Conservation (phyloP, 208 protist species). For the Angomonas desouzai region DNA sequence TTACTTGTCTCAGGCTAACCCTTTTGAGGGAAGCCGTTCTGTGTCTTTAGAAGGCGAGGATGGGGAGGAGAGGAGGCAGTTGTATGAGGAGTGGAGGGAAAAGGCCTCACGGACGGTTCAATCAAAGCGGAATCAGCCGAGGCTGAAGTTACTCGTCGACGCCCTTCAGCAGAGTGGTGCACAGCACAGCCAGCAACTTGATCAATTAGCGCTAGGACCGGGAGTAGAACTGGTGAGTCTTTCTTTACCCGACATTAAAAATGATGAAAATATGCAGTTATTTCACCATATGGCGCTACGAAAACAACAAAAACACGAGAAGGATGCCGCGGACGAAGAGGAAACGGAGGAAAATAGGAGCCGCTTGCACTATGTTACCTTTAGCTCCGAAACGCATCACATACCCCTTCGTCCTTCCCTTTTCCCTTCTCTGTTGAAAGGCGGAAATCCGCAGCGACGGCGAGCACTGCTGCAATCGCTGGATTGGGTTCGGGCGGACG, state of each 20-base stretch:
- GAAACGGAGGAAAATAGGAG: background rate
- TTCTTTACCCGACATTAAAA: constrained; percentile 45
- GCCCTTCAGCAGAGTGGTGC: background rate
- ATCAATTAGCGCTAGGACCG: constrained; percentile 37
- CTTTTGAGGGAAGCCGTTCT: background rate
- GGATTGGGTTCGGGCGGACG: background rate
- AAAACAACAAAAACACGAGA: background rate
- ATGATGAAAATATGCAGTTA: constrained; percentile 17
- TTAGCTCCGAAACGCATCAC: background rate
- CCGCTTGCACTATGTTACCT: background rate
- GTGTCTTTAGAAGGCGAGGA: background rate
- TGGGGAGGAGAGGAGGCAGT: background rate
- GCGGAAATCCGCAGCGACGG: background rate
- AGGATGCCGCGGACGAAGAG: background rate
- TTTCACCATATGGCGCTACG: background rate
- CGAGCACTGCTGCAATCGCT: background rate
- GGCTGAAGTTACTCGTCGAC: background rate
- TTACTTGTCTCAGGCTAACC: background rate
- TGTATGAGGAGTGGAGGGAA: background rate
- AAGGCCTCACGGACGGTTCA: background rate
- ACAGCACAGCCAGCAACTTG: constrained; percentile 14
- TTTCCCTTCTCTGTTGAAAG: background rate
- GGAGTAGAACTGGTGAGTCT: constrained; percentile 57
- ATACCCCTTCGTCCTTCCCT: background rate
- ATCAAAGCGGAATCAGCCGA: constrained; percentile 6